phyloP scores from a whole-genome alignment of 768 basidiomycete species.

The Phylloporus sp. region DNA sequence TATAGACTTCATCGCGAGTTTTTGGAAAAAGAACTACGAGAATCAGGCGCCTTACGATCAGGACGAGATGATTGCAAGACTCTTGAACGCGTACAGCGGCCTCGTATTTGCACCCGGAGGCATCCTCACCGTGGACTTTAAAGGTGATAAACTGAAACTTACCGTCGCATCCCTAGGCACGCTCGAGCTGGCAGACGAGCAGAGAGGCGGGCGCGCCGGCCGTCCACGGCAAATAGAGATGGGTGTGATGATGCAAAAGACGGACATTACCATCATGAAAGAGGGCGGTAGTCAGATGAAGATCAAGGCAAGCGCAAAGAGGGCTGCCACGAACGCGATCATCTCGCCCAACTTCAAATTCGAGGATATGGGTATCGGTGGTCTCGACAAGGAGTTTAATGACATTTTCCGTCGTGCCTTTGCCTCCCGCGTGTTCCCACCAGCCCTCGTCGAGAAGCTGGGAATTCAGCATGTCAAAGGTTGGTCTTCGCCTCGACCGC shows the following conservation, averaged over 20 bases:
- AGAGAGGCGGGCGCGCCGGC: slow-evolving; percentile 39
- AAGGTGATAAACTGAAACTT: slow-evolving; percentile 76
- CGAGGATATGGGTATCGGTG: slow-evolving; percentile 99
- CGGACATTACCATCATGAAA: slow-evolving; percentile 88
- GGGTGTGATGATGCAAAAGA: slow-evolving; percentile 85
- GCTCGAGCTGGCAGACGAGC: slow-evolving; percentile 59
- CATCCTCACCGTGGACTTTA: slow-evolving; percentile 80
- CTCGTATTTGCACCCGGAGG: slow-evolving; percentile 66
- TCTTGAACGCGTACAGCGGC: slow-evolving; percentile 70
- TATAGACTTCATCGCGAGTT: slow-evolving; percentile 76
- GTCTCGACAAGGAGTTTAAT: slow-evolving; percentile 89
- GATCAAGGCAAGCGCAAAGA: slow-evolving; percentile 87
- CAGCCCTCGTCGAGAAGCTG: slow-evolving; percentile 91
- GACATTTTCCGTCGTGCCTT: slow-evolving; percentile 98
- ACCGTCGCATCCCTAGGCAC: slow-evolving; percentile 54
- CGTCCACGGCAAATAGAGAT: slow-evolving; percentile 35
- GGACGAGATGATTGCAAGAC: slow-evolving; percentile 77
- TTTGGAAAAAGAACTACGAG: slow-evolving; percentile 49
- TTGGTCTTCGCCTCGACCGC: slow-evolving; percentile 25
- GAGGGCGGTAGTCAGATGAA: slow-evolving; percentile 77
- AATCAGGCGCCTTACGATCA: slow-evolving; percentile 70
- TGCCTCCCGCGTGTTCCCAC: slow-evolving; percentile 97
- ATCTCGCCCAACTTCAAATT: slow-evolving; percentile 98
- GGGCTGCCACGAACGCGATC: slow-evolving; percentile 92
- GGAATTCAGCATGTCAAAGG: slow-evolving; percentile 99